These are phyloP conservation scores for Zygosaccharomyces pseudobailii DNA, from an alignment of 1,139 yeast species.

Conservation along the genomic window DNA sequence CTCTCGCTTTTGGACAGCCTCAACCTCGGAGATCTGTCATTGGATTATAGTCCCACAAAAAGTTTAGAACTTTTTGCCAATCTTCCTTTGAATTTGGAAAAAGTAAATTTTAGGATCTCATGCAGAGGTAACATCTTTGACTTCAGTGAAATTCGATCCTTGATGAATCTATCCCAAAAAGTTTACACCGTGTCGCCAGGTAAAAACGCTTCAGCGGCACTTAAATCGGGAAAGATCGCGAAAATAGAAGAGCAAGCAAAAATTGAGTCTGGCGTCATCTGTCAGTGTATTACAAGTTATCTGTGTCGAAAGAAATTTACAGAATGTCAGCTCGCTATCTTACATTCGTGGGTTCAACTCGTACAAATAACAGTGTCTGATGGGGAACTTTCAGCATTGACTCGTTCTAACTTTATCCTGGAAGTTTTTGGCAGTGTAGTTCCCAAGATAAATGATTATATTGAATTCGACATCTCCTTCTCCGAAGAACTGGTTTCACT, in stretches of 20 bases:
- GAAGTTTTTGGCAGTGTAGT: slow-evolving; percentile 71
- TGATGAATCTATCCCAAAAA: slow-evolving; percentile 30
- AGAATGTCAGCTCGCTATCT: slow-evolving; percentile 51
- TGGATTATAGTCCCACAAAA: slow-evolving; percentile 27
- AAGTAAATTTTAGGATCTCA: slow-evolving; percentile 27
- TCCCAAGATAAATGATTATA: slow-evolving; percentile 72
- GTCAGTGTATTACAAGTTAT: slow-evolving; percentile 37
- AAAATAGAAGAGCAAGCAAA: slow-evolving; percentile 8
- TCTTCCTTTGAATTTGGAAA: slow-evolving; percentile 38
- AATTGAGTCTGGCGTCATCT: slow-evolving; percentile 9
- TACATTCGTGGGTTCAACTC: slow-evolving; percentile 80
- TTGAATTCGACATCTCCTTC: slow-evolving; percentile 59
- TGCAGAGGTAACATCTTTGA: slow-evolving; percentile 33
- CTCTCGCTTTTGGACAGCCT: slow-evolving; percentile 66
- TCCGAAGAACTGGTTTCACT: slow-evolving; percentile 76
- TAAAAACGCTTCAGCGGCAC: background rate
- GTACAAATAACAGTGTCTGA: slow-evolving; percentile 70
- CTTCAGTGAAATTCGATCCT: slow-evolving; percentile 30
- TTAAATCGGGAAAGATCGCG: slow-evolving; percentile 16
- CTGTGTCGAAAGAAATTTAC: slow-evolving; percentile 45
- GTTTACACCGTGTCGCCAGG: slow-evolving; percentile 11
- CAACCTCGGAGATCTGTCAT: slow-evolving; percentile 45
- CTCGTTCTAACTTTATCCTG: slow-evolving; percentile 57
- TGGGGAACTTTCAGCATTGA: slow-evolving; percentile 40
- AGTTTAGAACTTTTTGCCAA: slow-evolving; percentile 34